Evolutionary conservation across 495 filamentous ascomycete genomes (phyloP).

Genomic region (Tuber borchii): DNA sequence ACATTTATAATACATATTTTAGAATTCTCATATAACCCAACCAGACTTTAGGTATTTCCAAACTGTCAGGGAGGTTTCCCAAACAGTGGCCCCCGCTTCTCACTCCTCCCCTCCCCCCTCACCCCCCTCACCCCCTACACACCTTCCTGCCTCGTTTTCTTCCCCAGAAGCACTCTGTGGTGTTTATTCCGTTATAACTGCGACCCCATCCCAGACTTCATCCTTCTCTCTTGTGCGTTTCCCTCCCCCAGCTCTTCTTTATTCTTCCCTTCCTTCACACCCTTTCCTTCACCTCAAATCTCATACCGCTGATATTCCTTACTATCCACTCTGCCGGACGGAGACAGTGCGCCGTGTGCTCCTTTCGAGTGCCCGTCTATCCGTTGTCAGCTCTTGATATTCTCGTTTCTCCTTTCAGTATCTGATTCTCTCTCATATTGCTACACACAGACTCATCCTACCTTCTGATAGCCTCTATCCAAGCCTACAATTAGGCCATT

Average conservation of each 20-base stretch:
- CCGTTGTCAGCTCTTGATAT: not conserved
- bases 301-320: not conserved
- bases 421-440: not conserved
- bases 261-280: not conserved
- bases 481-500: not conserved
- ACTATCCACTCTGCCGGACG: constrained; percentile 26
- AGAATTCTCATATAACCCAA: not conserved
- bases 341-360: constrained; percentile 19
- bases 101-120: not conserved
- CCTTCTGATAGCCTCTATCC: not conserved
- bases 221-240: too few relatives aligned
- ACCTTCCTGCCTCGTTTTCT: not conserved
- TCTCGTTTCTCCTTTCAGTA: not conserved
- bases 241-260: constrained; percentile 22
- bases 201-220: constrained; percentile 20
- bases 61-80: not conserved
- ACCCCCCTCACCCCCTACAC: not conserved
- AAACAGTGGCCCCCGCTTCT: not conserved
- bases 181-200: constrained; percentile 30
- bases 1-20: not conserved
- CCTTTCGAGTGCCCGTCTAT: not conserved
- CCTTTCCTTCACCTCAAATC: not conserved
- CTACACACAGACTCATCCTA: not conserved
- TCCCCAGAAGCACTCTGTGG: not conserved
- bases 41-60: not conserved